Conservation (phyloP, 2,329 filamentous ascomycete genomes). For the Cadophora gregata region DNA sequence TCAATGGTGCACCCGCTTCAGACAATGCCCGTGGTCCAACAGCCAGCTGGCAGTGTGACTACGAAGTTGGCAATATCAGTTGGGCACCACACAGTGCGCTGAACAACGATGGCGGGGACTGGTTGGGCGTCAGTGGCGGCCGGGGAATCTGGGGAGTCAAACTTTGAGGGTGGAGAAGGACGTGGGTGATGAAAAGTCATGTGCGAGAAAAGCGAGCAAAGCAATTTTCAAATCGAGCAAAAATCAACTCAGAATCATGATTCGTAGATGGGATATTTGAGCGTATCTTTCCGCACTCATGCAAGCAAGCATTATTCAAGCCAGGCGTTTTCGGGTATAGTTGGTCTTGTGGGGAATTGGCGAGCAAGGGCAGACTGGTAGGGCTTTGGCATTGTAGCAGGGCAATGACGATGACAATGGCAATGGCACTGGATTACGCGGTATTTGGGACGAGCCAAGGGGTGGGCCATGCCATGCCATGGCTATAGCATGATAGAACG, state of each 20-base stretch:
- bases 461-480: no score
- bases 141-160: conserved; percentile 75
- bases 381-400: no score
- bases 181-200: neutral
- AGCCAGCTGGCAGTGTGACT: conserved; percentile 83
- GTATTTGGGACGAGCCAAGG: no score
- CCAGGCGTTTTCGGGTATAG: conserved; percentile 6
- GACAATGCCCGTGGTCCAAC: conserved; percentile 71
- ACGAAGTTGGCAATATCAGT: conserved; percentile 83
- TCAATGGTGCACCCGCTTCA: conserved; percentile 56
- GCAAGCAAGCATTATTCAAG: conserved; percentile 8
- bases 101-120: conserved; percentile 75
- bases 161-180: conserved; percentile 34
- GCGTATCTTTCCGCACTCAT: neutral
- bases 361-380: neutral
- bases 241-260: conserved; percentile 4
- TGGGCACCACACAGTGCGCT: conserved; percentile 78
- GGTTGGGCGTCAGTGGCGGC: conserved; percentile 82
- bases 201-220: neutral
- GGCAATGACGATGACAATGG: no score
- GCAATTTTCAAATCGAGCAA: conserved; percentile 2
- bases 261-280: conserved; percentile 14
- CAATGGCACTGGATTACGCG: no score
- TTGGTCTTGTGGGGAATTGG: neutral
- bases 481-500: no score